Evolutionary conservation across 352 stramenopile genomes (phyloP).

Genomic region (Pythium sp.): DNA sequence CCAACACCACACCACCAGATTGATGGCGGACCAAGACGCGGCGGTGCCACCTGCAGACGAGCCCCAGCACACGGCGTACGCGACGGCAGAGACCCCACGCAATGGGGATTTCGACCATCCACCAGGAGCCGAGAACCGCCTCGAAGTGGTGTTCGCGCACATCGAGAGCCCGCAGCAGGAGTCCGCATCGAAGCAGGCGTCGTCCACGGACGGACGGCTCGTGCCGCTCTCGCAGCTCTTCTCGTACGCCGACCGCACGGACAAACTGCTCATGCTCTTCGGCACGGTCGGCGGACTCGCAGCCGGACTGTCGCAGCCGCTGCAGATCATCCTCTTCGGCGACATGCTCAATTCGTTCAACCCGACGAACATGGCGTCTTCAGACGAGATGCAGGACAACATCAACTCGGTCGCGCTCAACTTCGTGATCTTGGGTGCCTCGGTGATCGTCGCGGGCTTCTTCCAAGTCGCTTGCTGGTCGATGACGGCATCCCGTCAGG

Average conservation of each 20-base stretch:
- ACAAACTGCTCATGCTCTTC: constrained; percentile 25
- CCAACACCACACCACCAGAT: too few relatives aligned
- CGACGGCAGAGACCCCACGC: constrained; percentile 6
- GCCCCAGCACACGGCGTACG: too few relatives aligned
- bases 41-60: too few relatives aligned
- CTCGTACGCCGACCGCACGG: constrained; percentile 30
- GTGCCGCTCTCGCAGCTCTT: constrained; percentile 49
- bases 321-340: constrained; percentile 37
- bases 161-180: background rate
- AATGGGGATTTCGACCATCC: background rate
- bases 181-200: constrained; percentile 21
- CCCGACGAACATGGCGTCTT: background rate
- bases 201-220: constrained; percentile 26
- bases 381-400: constrained; percentile 30
- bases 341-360: constrained; percentile 39
- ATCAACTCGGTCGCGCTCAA: constrained; percentile 35
- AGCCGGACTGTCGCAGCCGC: constrained; percentile 19
- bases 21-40: too few relatives aligned
- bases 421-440: constrained; percentile 30
- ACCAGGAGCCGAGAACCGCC: constrained; percentile 6
- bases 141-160: constrained; percentile 12
- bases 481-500: constrained; percentile 58
- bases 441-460: constrained; percentile 29
- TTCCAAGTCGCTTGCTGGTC: constrained; percentile 54
- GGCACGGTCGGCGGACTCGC: constrained; percentile 18